phyloP scores from a whole-genome alignment of 2,329 filamentous ascomycete species.

The Thelonectria blattea region DNA sequence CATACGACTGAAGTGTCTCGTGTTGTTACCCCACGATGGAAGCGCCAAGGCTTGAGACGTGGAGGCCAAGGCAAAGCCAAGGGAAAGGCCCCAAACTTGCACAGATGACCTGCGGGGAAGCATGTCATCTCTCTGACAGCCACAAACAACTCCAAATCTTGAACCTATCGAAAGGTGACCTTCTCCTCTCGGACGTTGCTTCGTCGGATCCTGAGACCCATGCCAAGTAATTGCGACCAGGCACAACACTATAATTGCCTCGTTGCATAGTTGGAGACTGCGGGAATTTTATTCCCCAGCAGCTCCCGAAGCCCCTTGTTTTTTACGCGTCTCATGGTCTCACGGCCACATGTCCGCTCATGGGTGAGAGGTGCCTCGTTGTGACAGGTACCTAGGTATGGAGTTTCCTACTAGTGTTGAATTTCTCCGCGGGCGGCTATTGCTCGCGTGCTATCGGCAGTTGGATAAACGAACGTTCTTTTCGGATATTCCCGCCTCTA shows the following conservation, averaged over 20 bases:
- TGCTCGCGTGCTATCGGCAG: not conserved
- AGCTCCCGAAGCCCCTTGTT: not conserved
- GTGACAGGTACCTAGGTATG: too few species aligned
- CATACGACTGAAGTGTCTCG: too few species aligned
- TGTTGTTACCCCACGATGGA: too few species aligned
- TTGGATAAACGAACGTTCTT: not conserved
- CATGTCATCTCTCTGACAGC: not conserved
- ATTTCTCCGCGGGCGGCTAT: not conserved
- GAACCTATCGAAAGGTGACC: not conserved
- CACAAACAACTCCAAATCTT: conserved; percentile 1
- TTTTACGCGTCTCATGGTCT: too few species aligned
- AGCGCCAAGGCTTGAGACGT: not conserved
- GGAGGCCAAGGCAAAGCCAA: conserved; percentile 18
- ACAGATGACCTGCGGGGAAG: not conserved
- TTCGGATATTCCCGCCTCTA: too few species aligned
- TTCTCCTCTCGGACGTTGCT: not conserved
- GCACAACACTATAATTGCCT: not conserved
- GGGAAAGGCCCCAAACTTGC: conserved; percentile 1
- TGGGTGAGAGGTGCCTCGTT: too few species aligned
- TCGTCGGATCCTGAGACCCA: too few species aligned
- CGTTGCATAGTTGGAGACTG: not conserved
- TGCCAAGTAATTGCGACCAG: not conserved
- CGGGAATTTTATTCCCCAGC: not conserved
- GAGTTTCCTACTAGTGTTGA: not conserved
- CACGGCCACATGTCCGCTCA: too few species aligned